These are phyloP conservation scores for Epichloe elymi DNA, from an alignment of 2,329 filamentous ascomycete genomes.

Conservation along the genomic window DNA sequence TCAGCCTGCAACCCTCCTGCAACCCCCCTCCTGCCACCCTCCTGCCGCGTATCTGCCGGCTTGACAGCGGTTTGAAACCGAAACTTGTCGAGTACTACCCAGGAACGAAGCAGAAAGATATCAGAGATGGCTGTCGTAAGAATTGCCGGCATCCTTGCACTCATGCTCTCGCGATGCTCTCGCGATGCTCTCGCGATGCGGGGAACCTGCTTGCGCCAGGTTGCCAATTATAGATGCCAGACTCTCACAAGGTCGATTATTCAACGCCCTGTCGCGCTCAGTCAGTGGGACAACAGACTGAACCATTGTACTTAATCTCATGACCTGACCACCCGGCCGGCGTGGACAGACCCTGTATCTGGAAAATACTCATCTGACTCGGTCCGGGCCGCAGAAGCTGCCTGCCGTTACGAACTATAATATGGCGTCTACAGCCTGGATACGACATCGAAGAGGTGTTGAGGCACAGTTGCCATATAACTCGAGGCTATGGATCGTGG, in stretches of 20 bases:
- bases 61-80: no score
- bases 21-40: neutral
- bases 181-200: neutral
- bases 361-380: no score
- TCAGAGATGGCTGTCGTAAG: neutral
- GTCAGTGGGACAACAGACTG: no score
- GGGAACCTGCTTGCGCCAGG: neutral
- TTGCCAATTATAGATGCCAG: neutral
- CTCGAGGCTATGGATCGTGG: neutral
- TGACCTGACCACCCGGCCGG: no score
- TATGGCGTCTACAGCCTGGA: neutral
- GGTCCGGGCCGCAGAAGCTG: no score
- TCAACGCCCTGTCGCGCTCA: no score
- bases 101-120: neutral
- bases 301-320: no score
- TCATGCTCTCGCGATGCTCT: neutral
- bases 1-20: neutral
- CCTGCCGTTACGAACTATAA: neutral
- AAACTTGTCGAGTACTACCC: no score
- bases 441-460: neutral
- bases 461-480: neutral
- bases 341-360: no score
- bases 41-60: neutral
- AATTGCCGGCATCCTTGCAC: neutral
- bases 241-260: no score